Evolutionary conservation across 164 flowering plant species (phyloP), one percentile per base, ranked within the genome.

Genomic region (Kingdonia uniflora): DNA sequence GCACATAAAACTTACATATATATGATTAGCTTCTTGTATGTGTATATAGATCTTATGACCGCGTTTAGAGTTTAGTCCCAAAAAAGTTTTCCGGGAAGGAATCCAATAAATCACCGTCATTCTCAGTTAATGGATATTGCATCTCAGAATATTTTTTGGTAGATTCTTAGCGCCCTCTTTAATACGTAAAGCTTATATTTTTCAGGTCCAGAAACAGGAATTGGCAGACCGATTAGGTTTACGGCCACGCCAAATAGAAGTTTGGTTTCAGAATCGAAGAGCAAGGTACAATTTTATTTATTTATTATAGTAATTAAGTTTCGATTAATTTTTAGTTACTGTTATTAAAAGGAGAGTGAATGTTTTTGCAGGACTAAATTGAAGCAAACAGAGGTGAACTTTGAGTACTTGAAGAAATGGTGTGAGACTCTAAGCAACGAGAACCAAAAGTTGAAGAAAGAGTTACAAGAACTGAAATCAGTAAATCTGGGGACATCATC

Each of bases 261-360:
- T 77, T 26, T 77, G 81, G 81, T 77, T 77, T 45, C 81, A 77
- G 38, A 77, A 77, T 59, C 72, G 76, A 59, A 63, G 81, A 53
- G 81, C 81, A 51, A 74, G 81, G 81, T 73, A 39, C 14, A 20
- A 12, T 11, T 47, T 19, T 8, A 47, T 8, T 47, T 17, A 11
- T 20, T 47, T 20, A 21, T 20, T 47, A 14, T 19, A 44, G 35
- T 3, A 8, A 29, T 29, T 29, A 29, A 29, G 35, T 29, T 29
- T 29, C n/a, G 35, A 4, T 8, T 8, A 29, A 29, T 8, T 29
- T n/a, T n/a, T n/a, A n/a, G 35, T 8, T 29, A 29, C 4, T 29
- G 8, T 42, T 13, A 17, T 42, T 42, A 14, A 42, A 42, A 2
- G 6, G 39, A 12, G 2, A 25, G 19, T 33, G 42, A 17, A 12